A percentile compares a stretch with the other conserved stretches of the same genome.
Evolutionary conservation across 495 filamentous ascomycete species (phyloP).

Genomic region (Penicillium egyptiacum): DNA sequence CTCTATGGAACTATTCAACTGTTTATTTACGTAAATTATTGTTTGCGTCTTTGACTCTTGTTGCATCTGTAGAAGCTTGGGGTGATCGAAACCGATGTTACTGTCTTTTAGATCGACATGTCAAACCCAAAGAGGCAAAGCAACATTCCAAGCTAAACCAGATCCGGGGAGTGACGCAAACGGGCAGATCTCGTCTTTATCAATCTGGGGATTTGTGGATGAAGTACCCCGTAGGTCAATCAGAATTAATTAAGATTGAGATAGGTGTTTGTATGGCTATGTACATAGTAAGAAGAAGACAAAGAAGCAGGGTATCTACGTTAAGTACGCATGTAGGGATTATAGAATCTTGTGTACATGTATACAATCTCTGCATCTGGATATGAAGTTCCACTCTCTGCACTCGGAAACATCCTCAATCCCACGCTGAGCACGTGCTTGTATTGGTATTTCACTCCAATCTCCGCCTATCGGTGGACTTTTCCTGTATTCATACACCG

Average conservation of each 20-base stretch:
- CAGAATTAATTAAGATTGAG: neutral
- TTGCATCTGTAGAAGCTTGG: neutral
- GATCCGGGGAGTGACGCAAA: slow-evolving; percentile 41
- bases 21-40: slow-evolving; percentile 26
- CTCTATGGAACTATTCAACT: slow-evolving; percentile 8
- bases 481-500: slow-evolving; percentile 18
- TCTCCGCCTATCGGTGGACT: neutral
- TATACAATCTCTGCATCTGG: slow-evolving; percentile 3
- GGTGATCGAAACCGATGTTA: slow-evolving; percentile 16
- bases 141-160: slow-evolving; percentile 38
- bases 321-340: neutral
- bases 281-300: neutral
- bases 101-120: slow-evolving; percentile 26
- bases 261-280: neutral
- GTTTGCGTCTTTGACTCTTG: slow-evolving; percentile 23
- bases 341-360: neutral
- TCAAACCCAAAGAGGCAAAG: slow-evolving; percentile 28
- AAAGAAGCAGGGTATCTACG: neutral
- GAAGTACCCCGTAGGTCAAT: neutral
- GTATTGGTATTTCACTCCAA: slow-evolving; percentile 28
- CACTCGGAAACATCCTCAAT: slow-evolving; percentile 34
- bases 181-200: slow-evolving; percentile 8
- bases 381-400: slow-evolving; percentile 14
- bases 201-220: slow-evolving; percentile 4
- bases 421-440: slow-evolving; percentile 24